phyloP scores from a whole-genome alignment of 2,329 filamentous ascomycete genomes.

The Cladosporium sp. region DNA sequence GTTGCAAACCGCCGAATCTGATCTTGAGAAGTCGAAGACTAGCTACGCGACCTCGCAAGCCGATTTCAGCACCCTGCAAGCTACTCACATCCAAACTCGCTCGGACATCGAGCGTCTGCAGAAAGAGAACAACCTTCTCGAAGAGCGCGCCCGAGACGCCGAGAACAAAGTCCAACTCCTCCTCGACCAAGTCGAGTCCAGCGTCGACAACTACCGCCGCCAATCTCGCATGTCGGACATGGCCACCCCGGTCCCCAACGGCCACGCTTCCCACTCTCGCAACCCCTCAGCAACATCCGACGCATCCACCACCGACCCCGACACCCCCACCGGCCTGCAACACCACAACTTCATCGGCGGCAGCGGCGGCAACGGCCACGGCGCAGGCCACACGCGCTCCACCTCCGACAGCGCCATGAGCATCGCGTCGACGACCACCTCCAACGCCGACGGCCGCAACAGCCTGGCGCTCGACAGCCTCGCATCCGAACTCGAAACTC shows the following conservation, averaged over 20 bases:
- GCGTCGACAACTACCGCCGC: slow-evolving; percentile 90
- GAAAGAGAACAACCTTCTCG: slow-evolving; percentile 74
- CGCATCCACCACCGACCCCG: slow-evolving; percentile 38
- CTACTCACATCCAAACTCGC: slow-evolving; percentile 42
- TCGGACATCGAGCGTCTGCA: slow-evolving; percentile 77
- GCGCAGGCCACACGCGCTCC: slow-evolving; percentile 45
- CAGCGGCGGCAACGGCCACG: slow-evolving; percentile 16
- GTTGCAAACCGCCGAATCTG: slow-evolving; percentile 59
- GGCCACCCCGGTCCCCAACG: slow-evolving; percentile 26
- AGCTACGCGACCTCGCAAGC: slow-evolving; percentile 36
- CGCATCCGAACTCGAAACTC: slow-evolving; percentile 84
- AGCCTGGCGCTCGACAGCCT: slow-evolving; percentile 68
- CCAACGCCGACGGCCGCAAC: slow-evolving; percentile 26
- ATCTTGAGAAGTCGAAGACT: slow-evolving; percentile 64
- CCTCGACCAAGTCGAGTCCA: slow-evolving; percentile 89
- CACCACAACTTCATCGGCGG: slow-evolving; percentile 45
- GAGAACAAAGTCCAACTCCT: slow-evolving; percentile 91
- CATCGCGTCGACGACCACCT: slow-evolving; percentile 43
- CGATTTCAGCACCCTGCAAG: slow-evolving; percentile 52
- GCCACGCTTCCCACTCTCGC: slow-evolving; percentile 13
- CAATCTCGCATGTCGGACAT: slow-evolving; percentile 51
- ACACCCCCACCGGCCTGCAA: slow-evolving; percentile 8
- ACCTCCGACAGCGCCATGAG: slow-evolving; percentile 62
- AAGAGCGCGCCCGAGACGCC: slow-evolving; percentile 80
- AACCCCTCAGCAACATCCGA: background rate